phyloP scores from a whole-genome alignment of 768 basidiomycete genomes.

The Kwoniella sp. region DNA sequence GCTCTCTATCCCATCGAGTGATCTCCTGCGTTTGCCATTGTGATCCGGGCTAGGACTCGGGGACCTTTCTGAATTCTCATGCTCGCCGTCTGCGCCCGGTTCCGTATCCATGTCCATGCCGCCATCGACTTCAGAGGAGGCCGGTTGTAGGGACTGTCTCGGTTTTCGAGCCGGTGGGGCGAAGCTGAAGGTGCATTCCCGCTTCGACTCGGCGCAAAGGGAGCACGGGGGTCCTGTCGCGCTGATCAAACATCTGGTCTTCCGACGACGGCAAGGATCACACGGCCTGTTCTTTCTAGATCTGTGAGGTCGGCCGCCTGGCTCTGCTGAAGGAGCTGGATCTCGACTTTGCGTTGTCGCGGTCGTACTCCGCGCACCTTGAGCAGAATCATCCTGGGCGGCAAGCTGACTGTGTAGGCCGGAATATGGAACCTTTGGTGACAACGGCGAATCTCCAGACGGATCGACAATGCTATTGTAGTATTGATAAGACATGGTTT shows the following conservation, averaged over 20 bases:
- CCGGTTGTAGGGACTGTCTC: conserved; percentile 1
- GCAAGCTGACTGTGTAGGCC: too few species aligned
- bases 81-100: not conserved
- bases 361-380: too few species aligned
- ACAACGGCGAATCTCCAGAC: too few species aligned
- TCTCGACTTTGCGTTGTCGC: too few species aligned
- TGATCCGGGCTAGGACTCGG: conserved; percentile 3
- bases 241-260: conserved; percentile 28
- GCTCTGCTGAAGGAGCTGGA: not conserved
- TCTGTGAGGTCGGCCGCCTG: conserved; percentile 10
- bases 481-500: too few species aligned
- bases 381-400: too few species aligned
- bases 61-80: not conserved
- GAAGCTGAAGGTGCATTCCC: conserved; percentile 28
- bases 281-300: conserved; percentile 35
- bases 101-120: not conserved
- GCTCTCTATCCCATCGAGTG: not conserved
- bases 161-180: conserved; percentile 22
- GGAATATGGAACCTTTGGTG: too few species aligned
- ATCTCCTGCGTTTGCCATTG: conserved; percentile 12
- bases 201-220: conserved; percentile 20
- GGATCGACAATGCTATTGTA: too few species aligned
- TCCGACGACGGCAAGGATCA: conserved; percentile 28
- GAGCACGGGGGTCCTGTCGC: conserved; percentile 27
- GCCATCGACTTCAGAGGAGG: not conserved